phyloP scores from a whole-genome alignment of 2,329 filamentous ascomycete species.

The Aureobasidium sp. region DNA sequence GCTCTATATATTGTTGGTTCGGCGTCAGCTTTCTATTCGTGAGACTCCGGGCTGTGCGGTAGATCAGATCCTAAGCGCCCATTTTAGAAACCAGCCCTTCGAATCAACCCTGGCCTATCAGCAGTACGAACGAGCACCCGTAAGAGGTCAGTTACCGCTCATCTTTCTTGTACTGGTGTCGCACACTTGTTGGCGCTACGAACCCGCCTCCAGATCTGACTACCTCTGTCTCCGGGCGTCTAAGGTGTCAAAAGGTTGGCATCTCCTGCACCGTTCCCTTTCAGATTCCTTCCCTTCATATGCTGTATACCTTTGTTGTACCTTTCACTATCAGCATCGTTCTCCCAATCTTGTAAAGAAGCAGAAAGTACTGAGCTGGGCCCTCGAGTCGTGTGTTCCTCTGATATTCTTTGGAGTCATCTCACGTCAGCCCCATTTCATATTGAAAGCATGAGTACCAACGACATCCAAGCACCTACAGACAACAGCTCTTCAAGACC shows the following conservation, averaged over 20 bases:
- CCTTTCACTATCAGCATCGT: not conserved
- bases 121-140: not conserved
- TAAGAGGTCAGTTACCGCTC: constrained; percentile 6
- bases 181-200: constrained; percentile 10
- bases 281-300: not conserved
- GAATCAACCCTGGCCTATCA: not conserved
- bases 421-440: constrained; percentile 14
- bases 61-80: not conserved
- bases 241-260: constrained; percentile 8
- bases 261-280: constrained; percentile 1
- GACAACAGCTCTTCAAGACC: constrained; percentile 13
- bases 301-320: not conserved
- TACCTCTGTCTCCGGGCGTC: not conserved
- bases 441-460: constrained; percentile 12
- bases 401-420: constrained; percentile 7
- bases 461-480: constrained; percentile 8
- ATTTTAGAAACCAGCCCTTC: constrained; percentile 2
- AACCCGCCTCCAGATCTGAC: not conserved
- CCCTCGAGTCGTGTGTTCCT: not conserved
- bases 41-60: not conserved
- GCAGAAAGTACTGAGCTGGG: constrained; percentile 1
- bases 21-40: constrained; percentile 5
- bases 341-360: not conserved
- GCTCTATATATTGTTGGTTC: not conserved
- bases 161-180: not conserved